Evolutionary conservation across 768 basidiomycete genomes (phyloP), one percentile per base, ranked within the genome.

Genomic region (Leccinum olivaceopallidum): DNA sequence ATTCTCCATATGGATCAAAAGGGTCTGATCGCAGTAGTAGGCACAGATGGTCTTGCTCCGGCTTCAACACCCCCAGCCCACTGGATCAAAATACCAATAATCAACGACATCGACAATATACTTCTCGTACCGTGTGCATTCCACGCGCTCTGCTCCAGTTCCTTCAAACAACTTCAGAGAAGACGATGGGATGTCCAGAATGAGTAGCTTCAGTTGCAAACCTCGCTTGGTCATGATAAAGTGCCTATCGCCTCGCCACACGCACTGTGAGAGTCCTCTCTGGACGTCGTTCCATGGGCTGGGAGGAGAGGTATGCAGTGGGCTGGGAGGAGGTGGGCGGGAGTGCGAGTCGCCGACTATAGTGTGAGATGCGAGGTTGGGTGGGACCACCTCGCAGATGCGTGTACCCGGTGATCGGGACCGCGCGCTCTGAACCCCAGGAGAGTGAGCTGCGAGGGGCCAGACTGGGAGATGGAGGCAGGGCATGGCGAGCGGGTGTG

Each of bases 161-260:
- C 62, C 65, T 50, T 73, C 71, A 34, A 67, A 57, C 20, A 73
- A 36, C 37, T 49, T 59, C 32, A 64, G 37, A 3, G 53, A 58
- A 3, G 63, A 16, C 14, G 65, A 71, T 4, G 69, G 69, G 12
- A 75, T 52, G 14, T 66, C 55, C 20, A 71, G 47, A 1, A 69
- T 24, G 42, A 73, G 62, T 2, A 75, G 36, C 24, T 65, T 69
- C 28, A 73, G 57, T 22, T 75, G 67, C 28, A 73, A 52, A n/a
- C 73, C 72, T 42, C 72, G 70, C 52, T 73, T 75, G 6, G 72
- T 75, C 73, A 75, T 68, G 47, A 67, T 51, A 28, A 73, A 71
- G 53, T 72, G 58, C 47, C 55, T 60, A 57, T 73, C 71, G 6
- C 71, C 71, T 53, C 65, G 69, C 73, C 71, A 65, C 16, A 52